These are phyloP conservation scores for Cephalotrichum gorgonifer DNA, from an alignment of 2,329 filamentous ascomycete species.

Conservation along the genomic window DNA sequence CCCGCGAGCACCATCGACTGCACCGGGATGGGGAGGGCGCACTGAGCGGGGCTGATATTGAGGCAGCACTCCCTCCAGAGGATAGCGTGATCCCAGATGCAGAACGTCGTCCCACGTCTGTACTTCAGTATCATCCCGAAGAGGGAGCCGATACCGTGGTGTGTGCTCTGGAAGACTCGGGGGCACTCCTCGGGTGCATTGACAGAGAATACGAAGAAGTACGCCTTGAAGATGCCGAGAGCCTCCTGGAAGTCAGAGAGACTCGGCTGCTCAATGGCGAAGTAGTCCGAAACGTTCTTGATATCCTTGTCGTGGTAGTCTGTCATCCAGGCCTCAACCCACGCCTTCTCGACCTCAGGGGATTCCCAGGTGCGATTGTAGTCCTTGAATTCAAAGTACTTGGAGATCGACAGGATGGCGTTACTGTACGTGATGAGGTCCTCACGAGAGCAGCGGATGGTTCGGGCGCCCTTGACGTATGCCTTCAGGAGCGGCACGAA, in stretches of 20 bases:
- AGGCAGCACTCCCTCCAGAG: conserved; percentile 47
- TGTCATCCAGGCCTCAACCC: conserved; percentile 36
- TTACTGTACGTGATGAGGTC: conserved; percentile 35
- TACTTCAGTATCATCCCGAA: conserved; percentile 54
- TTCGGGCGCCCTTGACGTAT: conserved; percentile 37
- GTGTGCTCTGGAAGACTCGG: conserved; percentile 51
- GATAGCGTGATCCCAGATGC: conserved; percentile 56
- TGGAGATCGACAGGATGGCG: conserved; percentile 37
- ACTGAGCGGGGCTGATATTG: conserved; percentile 36
- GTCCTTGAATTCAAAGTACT: conserved; percentile 39
- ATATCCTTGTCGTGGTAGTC: conserved; percentile 30
- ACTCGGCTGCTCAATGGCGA: conserved; percentile 22
- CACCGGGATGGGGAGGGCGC: conserved; percentile 35
- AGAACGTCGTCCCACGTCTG: conserved; percentile 46
- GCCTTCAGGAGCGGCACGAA: conserved; percentile 41
- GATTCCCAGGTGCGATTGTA: conserved; percentile 38
- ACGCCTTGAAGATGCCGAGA: conserved; percentile 27
- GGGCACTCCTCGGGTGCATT: conserved; percentile 46
- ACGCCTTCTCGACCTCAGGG: conserved; percentile 32
- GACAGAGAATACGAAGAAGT: conserved; percentile 46
- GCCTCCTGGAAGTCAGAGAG: conserved; percentile 23
- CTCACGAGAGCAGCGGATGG: conserved; percentile 27
- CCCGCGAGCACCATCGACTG: conserved; percentile 34
- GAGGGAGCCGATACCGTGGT: conserved; percentile 49
- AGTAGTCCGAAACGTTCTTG: conserved; percentile 16